These are phyloP conservation scores for Berberis thunbergii DNA, from an alignment of 164 flowering plant genomes.

Conservation along the genomic window DNA sequence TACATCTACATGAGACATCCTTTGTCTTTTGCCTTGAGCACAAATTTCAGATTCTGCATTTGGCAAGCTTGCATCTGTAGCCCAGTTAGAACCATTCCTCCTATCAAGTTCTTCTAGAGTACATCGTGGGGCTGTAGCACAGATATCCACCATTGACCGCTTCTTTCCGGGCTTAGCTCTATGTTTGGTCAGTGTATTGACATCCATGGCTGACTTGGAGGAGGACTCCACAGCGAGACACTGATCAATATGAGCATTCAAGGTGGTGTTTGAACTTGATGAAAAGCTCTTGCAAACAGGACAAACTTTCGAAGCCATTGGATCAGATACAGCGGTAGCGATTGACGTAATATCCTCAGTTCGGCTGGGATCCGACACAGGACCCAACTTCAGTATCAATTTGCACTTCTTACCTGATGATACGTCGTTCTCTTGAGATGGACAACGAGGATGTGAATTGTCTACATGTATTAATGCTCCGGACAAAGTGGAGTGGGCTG, in stretches of 20 bases:
- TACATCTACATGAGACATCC: constrained; percentile 13
- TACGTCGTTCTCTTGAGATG: constrained; percentile 21
- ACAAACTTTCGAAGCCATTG: constrained; percentile 81
- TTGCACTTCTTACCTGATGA: constrained; percentile 42
- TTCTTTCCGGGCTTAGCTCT: constrained; percentile 63
- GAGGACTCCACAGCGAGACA: constrained; percentile 69
- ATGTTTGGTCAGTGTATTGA: constrained; percentile 28
- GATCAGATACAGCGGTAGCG: constrained; percentile 31
- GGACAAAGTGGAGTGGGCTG: constrained; percentile 12
- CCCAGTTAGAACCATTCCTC: constrained; percentile 80
- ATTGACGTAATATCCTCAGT: constrained; percentile 37
- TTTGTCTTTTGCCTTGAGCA: constrained; percentile 32
- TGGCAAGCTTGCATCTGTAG: constrained; percentile 26
- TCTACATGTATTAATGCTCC: constrained; percentile 17
- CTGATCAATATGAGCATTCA: constrained; percentile 97
- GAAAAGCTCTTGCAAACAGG: constrained; percentile 89
- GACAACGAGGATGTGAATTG: constrained; percentile 10
- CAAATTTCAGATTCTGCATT: constrained; percentile 15
- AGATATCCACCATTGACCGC: constrained; percentile 66
- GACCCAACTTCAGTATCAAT: constrained; percentile 39
- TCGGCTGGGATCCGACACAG: constrained; percentile 23
- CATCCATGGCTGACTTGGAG: constrained; percentile 25
- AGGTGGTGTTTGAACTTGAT: constrained; percentile 83
- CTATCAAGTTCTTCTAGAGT: constrained; percentile 85
- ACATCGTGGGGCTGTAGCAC: constrained; percentile 48